Conservation (phyloP, 169 alveolate species). For the Amoebophrya sp. region DNA sequence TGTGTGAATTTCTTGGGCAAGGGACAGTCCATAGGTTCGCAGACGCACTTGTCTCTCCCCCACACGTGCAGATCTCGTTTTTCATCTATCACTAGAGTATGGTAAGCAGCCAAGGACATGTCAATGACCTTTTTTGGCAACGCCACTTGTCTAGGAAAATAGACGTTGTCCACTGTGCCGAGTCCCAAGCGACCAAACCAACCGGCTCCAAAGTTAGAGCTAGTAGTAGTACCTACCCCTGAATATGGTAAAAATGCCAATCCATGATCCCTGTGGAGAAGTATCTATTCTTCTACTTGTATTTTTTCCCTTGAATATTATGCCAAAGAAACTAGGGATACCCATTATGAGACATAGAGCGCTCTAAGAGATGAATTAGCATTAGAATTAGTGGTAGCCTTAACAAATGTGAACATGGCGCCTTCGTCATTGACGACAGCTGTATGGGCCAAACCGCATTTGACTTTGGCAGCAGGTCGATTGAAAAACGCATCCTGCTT, state of each 20-base stretch:
- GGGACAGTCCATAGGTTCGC: conserved; percentile 4
- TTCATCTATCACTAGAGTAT: not conserved
- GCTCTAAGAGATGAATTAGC: too few species aligned
- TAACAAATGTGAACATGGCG: not conserved
- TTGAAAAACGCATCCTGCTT: not conserved
- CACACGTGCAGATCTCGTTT: not conserved
- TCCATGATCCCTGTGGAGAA: too few species aligned
- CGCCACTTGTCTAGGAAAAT: not conserved
- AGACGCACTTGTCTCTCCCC: not conserved
- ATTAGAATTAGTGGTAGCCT: too few species aligned
- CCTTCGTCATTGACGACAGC: not conserved
- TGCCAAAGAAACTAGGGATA: too few species aligned
- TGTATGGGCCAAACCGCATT: not conserved
- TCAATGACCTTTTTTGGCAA: not conserved
- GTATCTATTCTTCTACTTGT: too few species aligned
- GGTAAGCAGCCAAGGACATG: not conserved
- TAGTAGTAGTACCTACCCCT: too few species aligned
- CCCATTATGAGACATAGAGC: too few species aligned
- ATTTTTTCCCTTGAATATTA: too few species aligned
- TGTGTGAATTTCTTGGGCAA: not conserved
- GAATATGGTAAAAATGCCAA: too few species aligned
- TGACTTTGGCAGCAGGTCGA: not conserved
- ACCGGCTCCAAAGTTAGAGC: conserved; percentile 9
- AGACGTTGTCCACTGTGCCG: not conserved
- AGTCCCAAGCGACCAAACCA: not conserved